A percentile compares a stretch with the other conserved stretches of the same genome.
Conservation (phyloP, 768 basidiomycete species). For the Imleria badia region DNA sequence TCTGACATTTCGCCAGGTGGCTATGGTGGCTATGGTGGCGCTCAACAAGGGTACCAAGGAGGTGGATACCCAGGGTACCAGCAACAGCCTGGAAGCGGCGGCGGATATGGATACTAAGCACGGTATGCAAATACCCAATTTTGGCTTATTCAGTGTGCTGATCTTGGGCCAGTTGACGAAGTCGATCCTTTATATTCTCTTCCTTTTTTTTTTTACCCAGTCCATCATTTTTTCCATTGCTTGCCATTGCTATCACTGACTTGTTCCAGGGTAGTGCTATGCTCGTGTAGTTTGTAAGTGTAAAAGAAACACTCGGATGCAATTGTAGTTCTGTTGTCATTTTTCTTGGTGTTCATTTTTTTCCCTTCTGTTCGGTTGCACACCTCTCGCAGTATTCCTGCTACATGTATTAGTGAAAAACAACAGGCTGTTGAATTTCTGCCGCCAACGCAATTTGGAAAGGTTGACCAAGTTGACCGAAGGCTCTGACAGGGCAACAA, state of each 20-base stretch:
- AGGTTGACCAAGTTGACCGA: too few species aligned
- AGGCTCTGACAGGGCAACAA: too few species aligned
- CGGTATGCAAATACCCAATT: neutral
- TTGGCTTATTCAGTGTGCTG: neutral
- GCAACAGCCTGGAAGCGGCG: constrained; percentile 21
- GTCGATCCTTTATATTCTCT: neutral
- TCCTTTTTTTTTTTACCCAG: neutral
- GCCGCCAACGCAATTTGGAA: too few species aligned
- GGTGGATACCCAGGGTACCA: constrained; percentile 29
- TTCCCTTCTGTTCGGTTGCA: neutral
- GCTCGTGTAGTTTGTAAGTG: constrained; percentile 17
- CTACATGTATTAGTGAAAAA: constrained; percentile 14
- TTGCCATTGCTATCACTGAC: neutral
- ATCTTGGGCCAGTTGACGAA: neutral
- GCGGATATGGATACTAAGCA: constrained; percentile 30
- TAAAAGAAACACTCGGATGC: constrained; percentile 18
- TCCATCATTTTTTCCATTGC: constrained; percentile 1
- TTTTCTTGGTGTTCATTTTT: neutral
- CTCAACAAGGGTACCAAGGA: constrained; percentile 20
- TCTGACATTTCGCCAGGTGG: constrained; percentile 5
- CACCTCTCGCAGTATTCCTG: neutral
- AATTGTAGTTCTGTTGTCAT: neutral
- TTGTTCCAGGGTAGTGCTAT: constrained; percentile 2
- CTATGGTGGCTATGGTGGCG: constrained; percentile 14
- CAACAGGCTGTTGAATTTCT: neutral